Conservation (phyloP, 768 basidiomycete species). For the Auriculariales sp. region DNA sequence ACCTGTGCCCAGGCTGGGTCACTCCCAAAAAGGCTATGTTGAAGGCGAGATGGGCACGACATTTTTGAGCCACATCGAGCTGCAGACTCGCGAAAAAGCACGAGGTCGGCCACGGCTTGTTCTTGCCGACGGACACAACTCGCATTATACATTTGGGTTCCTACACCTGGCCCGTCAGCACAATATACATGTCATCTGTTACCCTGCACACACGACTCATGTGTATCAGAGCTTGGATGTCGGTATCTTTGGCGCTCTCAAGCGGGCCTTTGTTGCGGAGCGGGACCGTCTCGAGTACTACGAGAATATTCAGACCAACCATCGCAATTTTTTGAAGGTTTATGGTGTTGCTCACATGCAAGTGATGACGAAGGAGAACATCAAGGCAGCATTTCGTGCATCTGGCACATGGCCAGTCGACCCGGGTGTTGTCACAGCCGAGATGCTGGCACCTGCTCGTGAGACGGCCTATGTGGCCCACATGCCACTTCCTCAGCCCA, state of each 20-base stretch:
- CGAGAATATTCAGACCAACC: conserved; percentile 13
- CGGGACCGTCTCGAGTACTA: conserved; percentile 8
- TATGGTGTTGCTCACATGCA: conserved; percentile 19
- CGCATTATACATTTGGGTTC: conserved; percentile 25
- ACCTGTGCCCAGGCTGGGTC: too few species aligned
- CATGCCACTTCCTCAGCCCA: conserved; percentile 14
- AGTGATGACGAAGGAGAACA: conserved; percentile 4
- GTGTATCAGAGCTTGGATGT: conserved; percentile 27
- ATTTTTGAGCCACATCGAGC: too few species aligned
- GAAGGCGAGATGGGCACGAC: too few species aligned
- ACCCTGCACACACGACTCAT: conserved; percentile 31
- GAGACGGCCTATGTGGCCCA: conserved; percentile 12
- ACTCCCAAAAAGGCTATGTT: too few species aligned
- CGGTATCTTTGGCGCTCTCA: not conserved
- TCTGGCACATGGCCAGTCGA: not conserved
- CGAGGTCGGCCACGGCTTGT: too few species aligned
- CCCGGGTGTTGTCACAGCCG: not conserved
- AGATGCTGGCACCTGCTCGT: not conserved
- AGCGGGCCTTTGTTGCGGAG: not conserved
- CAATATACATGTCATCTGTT: conserved; percentile 27
- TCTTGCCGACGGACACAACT: conserved; percentile 31
- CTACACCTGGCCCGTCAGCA: conserved; percentile 22
- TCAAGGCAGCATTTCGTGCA: not conserved
- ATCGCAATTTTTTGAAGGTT: conserved; percentile 24
- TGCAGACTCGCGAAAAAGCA: too few species aligned